Evolutionary conservation across 768 basidiomycete species (phyloP).

Genomic region (Leccinum uliginosum): DNA sequence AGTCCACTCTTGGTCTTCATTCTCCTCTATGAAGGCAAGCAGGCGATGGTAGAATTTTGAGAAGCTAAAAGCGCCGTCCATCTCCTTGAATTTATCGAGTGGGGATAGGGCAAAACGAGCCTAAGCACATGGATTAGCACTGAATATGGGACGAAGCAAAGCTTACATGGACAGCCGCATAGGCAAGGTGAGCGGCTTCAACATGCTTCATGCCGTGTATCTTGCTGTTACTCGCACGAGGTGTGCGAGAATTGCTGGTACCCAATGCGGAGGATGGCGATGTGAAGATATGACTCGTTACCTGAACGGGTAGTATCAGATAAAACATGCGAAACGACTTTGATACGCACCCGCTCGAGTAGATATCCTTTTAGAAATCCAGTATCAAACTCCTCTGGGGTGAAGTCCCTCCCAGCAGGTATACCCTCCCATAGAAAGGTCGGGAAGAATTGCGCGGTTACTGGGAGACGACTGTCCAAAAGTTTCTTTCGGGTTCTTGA

Average conservation of each 20-base stretch:
- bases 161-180: not conserved
- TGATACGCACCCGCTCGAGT: not conserved
- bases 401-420: too few relatives aligned
- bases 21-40: too few relatives aligned
- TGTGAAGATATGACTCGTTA: not conserved
- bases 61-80: too few relatives aligned
- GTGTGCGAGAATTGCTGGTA: not conserved
- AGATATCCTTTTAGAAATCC: not conserved
- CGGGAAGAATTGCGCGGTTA: not conserved
- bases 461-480: too few relatives aligned
- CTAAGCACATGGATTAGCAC: too few relatives aligned
- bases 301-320: not conserved
- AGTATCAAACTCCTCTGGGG: too few relatives aligned
- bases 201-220: not conserved
- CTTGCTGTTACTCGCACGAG: not conserved
- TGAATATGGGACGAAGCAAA: not conserved
- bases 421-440: too few relatives aligned
- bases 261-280: not conserved
- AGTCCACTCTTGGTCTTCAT: too few relatives aligned
- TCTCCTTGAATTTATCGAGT: too few relatives aligned
- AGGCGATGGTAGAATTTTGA: too few relatives aligned
- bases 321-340: not conserved
- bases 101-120: too few relatives aligned
- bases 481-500: not conserved
- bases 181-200: not conserved